Evolutionary conservation across 2,329 filamentous ascomycete species (phyloP).

Genomic region (Diaporthe ilicicola): DNA sequence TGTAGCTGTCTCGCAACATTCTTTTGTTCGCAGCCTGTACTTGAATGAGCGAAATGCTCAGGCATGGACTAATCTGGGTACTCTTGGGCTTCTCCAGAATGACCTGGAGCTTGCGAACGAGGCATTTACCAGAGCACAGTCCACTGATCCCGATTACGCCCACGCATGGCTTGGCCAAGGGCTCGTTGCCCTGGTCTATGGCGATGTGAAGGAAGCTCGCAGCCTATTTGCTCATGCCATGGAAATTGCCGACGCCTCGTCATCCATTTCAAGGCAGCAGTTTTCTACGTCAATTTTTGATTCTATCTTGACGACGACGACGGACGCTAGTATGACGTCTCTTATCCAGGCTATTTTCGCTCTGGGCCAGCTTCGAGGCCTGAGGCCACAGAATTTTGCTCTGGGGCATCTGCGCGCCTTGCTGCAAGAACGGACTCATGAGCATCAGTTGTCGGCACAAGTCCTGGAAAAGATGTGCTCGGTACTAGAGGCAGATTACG

Average conservation of each 20-base stretch:
- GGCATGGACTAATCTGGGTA: slow-evolving; percentile 90
- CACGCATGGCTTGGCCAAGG: slow-evolving; percentile 96
- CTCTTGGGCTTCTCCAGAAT: slow-evolving; percentile 83
- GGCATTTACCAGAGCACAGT: slow-evolving; percentile 89
- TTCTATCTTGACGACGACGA: slow-evolving; percentile 69
- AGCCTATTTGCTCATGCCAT: slow-evolving; percentile 93
- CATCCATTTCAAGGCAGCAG: slow-evolving; percentile 76
- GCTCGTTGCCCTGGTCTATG: slow-evolving; percentile 76
- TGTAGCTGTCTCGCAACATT: slow-evolving; percentile 88
- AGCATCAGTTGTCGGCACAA: slow-evolving; percentile 69
- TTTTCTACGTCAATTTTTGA: slow-evolving; percentile 88
- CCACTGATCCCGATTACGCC: slow-evolving; percentile 91
- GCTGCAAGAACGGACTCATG: slow-evolving; percentile 81
- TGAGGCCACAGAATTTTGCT: slow-evolving; percentile 74
- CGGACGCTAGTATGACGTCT: slow-evolving; percentile 61
- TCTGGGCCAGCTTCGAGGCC: slow-evolving; percentile 79
- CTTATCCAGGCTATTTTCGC: slow-evolving; percentile 90
- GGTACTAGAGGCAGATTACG: slow-evolving; percentile 81
- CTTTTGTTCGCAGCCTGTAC: slow-evolving; percentile 91
- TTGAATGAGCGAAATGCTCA: slow-evolving; percentile 87
- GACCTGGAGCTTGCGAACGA: slow-evolving; percentile 89
- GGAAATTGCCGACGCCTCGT: slow-evolving; percentile 85
- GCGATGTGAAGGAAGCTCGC: slow-evolving; percentile 73
- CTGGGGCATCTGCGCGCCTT: slow-evolving; percentile 82
- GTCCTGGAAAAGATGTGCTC: slow-evolving; percentile 73